phyloP scores from a whole-genome alignment of 2,329 filamentous ascomycete genomes.

The Colletotrichum godetiae region DNA sequence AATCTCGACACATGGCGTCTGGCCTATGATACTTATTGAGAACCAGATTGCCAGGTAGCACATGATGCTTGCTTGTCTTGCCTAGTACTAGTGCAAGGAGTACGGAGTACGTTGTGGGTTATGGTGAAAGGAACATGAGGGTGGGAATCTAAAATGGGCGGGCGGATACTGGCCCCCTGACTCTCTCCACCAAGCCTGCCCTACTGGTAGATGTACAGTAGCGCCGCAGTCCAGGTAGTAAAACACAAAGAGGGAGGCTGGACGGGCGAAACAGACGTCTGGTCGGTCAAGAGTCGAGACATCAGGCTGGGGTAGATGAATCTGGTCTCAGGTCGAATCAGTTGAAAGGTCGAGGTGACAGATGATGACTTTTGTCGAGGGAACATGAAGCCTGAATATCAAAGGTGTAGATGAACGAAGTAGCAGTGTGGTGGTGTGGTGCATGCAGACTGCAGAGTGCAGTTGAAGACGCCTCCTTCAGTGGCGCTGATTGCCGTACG shows the following conservation, averaged over 20 bases:
- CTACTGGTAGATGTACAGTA: slow-evolving; percentile 30
- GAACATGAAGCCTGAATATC: background rate
- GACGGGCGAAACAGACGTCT: slow-evolving; percentile 9
- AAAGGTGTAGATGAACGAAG: background rate
- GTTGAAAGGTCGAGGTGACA: background rate
- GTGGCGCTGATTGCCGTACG: background rate
- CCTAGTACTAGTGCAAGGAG: background rate
- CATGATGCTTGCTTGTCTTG: background rate
- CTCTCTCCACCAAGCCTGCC: slow-evolving; percentile 20
- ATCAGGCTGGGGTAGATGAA: background rate
- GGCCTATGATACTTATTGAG: background rate
- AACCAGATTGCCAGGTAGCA: background rate
- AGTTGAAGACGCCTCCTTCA: slow-evolving; percentile 2
- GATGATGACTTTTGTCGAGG: background rate
- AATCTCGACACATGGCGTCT: background rate
- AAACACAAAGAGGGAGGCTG: slow-evolving; percentile 3
- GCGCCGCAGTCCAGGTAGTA: slow-evolving; percentile 7
- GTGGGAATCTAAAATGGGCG: slow-evolving; percentile 18
- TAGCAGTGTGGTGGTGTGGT: background rate
- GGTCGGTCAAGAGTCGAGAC: background rate
- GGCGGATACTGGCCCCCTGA: slow-evolving; percentile 21
- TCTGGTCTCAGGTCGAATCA: background rate
- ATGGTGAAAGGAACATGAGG: slow-evolving; percentile 22
- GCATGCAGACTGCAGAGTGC: background rate
- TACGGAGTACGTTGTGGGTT: background rate